Percentiles rank a stretch among this genome's conserved stretches.
Conservation (phyloP, 2,329 filamentous ascomycete genomes). For the Ophiostoma ips region DNA sequence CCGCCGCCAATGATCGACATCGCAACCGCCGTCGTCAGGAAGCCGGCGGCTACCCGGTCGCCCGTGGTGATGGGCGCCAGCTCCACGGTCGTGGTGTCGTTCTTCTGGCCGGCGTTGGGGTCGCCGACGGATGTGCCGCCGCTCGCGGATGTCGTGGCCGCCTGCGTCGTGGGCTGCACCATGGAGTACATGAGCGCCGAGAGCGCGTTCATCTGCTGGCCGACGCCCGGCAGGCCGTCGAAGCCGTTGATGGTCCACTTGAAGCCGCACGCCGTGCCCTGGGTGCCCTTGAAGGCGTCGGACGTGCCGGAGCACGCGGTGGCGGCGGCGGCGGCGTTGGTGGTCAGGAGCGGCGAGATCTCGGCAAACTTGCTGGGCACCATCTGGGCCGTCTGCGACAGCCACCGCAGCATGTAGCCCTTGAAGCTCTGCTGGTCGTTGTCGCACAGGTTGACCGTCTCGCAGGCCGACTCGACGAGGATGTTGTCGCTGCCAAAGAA, state of each 20-base stretch:
- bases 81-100: constrained; percentile 14
- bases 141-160: constrained; percentile 35
- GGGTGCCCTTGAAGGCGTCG: constrained; percentile 28
- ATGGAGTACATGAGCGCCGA: constrained; percentile 49
- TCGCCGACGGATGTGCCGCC: constrained; percentile 47
- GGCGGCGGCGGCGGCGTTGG: constrained; percentile 39
- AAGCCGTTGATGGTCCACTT: constrained; percentile 43
- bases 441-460: constrained; percentile 46
- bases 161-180: constrained; percentile 24
- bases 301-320: constrained; percentile 35
- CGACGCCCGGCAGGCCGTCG: constrained; percentile 49
- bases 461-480: constrained; percentile 55
- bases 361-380: constrained; percentile 36
- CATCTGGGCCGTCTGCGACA: constrained; percentile 40
- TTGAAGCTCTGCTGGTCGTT: constrained; percentile 64
- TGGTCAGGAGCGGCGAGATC: constrained; percentile 36
- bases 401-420: constrained; percentile 57
- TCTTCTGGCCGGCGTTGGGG: constrained; percentile 28
- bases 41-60: constrained; percentile 42
- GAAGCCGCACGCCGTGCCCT: constrained; percentile 53
- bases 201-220: constrained; percentile 56
- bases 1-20: constrained; percentile 36
- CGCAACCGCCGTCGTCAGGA: constrained; percentile 37
- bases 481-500: constrained; percentile 46
- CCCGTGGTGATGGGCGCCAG: constrained; percentile 28